These are phyloP conservation scores for Takakia lepidozioides DNA, from an alignment of 225 moss, liverwort and hornwort species.

Conservation along the genomic window DNA sequence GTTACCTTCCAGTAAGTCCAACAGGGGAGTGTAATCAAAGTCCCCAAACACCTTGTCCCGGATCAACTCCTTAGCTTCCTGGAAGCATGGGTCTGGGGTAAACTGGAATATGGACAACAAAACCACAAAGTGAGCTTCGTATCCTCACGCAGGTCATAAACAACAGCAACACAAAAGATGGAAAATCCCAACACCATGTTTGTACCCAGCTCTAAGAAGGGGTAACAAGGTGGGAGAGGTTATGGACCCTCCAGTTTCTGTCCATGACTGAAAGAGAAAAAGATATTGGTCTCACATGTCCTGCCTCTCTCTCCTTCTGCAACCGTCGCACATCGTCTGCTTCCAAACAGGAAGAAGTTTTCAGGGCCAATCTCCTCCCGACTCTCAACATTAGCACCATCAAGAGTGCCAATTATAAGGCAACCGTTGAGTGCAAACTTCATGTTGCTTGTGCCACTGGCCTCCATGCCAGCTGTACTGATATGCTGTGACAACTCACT, in stretches of 20 bases:
- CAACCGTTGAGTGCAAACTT: constrained; percentile 92
- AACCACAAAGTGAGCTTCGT: neutral
- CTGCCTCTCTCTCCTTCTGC: constrained; percentile 32
- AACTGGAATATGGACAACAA: constrained; percentile 18
- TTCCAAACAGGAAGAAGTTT: constrained; percentile 80
- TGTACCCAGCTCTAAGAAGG: too few species aligned
- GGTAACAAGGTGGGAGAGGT: too few species aligned
- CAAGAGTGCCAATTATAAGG: constrained; percentile 65
- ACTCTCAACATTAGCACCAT: constrained; percentile 83
- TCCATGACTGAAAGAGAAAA: constrained; percentile 7
- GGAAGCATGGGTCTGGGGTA: constrained; percentile 33
- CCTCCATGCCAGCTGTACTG: constrained; percentile 90
- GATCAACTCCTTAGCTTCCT: constrained; percentile 30
- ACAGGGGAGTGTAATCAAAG: constrained; percentile 26
- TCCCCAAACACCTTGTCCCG: constrained; percentile 28
- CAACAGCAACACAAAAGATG: too few species aligned
- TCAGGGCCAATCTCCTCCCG: constrained; percentile 64
- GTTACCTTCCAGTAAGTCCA: constrained; percentile 35
- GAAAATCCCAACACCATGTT: too few species aligned
- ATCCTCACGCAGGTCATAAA: too few species aligned
- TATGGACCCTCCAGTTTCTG: neutral
- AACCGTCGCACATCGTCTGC: constrained; percentile 47
- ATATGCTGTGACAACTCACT: constrained; percentile 94
- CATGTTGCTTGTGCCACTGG: constrained; percentile 94
- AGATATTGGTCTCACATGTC: constrained; percentile 23